phyloP scores from a whole-genome alignment of 345 rosid genomes.

The Pugionium cornutum region DNA sequence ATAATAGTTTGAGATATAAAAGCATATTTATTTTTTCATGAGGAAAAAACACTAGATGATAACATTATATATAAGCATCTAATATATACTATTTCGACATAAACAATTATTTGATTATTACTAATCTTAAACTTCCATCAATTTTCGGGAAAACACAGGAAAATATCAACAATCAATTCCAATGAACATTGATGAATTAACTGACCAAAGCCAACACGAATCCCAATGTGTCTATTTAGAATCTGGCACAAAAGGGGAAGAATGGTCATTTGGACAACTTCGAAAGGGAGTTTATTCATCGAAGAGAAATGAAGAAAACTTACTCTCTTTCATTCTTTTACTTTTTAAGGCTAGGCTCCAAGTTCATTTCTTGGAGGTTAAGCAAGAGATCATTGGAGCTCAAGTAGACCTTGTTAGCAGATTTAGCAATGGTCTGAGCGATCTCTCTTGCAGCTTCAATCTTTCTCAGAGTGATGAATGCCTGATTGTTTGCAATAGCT shows the following conservation, averaged over 20 bases:
- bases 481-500: slow-evolving; percentile 89
- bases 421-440: slow-evolving; percentile 68
- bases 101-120: not conserved
- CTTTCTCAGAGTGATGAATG: slow-evolving; percentile 86
- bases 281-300: not conserved
- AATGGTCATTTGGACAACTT: slow-evolving; percentile 17
- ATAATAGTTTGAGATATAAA: too few relatives aligned
- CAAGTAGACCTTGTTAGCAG: slow-evolving; percentile 76
- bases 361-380: slow-evolving; percentile 72
- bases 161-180: slow-evolving; percentile 27
- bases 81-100: too few relatives aligned
- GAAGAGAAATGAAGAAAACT: slow-evolving; percentile 21
- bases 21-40: too few relatives aligned
- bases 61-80: too few relatives aligned
- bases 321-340: slow-evolving; percentile 28
- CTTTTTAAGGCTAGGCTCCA: slow-evolving; percentile 50
- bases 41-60: too few relatives aligned
- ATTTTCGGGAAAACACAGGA: not conserved
- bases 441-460: slow-evolving; percentile 97
- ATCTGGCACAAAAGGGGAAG: not conserved
- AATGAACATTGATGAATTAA: slow-evolving; percentile 11
- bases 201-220: slow-evolving; percentile 2
- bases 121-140: slow-evolving; percentile 1
- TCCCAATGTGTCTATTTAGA: slow-evolving; percentile 15
- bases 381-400: slow-evolving; percentile 74